Base-by-base conservation (phyloP, 106 monocot genomes). In the Dactylorhiza incarnata region DNA sequence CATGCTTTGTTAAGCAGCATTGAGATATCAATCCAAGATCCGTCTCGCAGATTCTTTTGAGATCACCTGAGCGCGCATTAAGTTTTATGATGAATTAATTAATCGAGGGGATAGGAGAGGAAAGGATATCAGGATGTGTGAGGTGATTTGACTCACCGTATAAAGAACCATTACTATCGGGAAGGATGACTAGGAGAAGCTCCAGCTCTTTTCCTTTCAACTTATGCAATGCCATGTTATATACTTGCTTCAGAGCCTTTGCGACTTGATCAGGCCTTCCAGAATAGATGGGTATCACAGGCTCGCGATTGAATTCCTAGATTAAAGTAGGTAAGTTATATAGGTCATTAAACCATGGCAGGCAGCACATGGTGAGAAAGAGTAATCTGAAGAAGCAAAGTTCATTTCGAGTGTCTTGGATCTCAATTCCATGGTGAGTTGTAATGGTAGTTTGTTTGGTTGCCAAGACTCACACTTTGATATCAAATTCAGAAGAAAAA, bases 101-200 rank as follows among this genome's bases (percentile, higher is more conserved):
- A 37, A 16, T 5, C 37, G 37, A 37, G 37, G 3, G 29, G 29
- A 29, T 29, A 2, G 29, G 29, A 71, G 16, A 62, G 45, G 44
- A 45, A 25, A 65, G 23, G 29, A 37, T 26, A 66, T 13, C 12
- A 12, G 9, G 22, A 45, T 12, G 73, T 48, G 45, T 54, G 22
- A 51, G 15, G 66, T 51, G 45, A 16, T 6, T 20, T 68, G n/a
- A 56, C 68, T 10, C 25, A 92, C 95, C 91, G 80, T 95, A 95
- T 76, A 94, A 84, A 78, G 91, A 83, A 56, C 91, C 94, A 87
- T 94, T 94, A 66, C 83, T 94, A 67, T 95, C 94, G 79, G 94
- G 91, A 75, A 95, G 91, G 62, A 95, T 91, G 25, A 78, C 94
- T 46, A 95, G 71, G 52, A 95, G 85, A 58, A 95, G 87, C 68